Percentiles rank a stretch among this genome's conserved stretches.
Evolutionary conservation across 768 basidiomycete species (phyloP).

Genomic region (Hypholoma fasciculare): DNA sequence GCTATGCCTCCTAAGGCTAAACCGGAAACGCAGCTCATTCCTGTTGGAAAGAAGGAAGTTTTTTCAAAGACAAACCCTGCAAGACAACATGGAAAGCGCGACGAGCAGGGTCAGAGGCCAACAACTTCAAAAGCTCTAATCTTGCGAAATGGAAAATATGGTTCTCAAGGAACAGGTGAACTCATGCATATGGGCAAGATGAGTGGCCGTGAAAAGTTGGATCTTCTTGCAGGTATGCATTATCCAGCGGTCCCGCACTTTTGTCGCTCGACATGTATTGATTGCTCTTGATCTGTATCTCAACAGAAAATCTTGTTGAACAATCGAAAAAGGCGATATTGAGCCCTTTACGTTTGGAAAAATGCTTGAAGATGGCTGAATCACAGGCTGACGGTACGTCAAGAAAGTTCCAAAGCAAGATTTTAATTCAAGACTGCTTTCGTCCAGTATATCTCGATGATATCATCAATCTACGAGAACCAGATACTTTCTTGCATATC

Average conservation of each 20-base stretch:
- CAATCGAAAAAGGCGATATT: slow-evolving; percentile 58
- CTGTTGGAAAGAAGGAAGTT: slow-evolving; percentile 56
- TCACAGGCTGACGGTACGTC: slow-evolving; percentile 69
- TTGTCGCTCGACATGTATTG: too few relatives aligned
- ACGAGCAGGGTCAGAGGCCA: slow-evolving; percentile 32
- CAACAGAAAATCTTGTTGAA: slow-evolving; percentile 65
- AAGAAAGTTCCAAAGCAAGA: neutral
- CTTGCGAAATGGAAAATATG: slow-evolving; percentile 74
- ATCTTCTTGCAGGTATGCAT: slow-evolving; percentile 66
- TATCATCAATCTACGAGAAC: slow-evolving; percentile 66
- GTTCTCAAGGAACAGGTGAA: slow-evolving; percentile 71
- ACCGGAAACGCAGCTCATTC: slow-evolving; percentile 43
- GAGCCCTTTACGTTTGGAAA: slow-evolving; percentile 63
- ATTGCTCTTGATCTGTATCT: too few relatives aligned
- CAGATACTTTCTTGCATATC: slow-evolving; percentile 56
- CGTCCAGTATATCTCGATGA: slow-evolving; percentile 65
- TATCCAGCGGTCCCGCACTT: too few relatives aligned
- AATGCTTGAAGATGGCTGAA: slow-evolving; percentile 67
- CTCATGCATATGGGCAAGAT: slow-evolving; percentile 56
- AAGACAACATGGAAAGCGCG: slow-evolving; percentile 30
- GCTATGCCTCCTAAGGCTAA: slow-evolving; percentile 27
- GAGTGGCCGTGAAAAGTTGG: slow-evolving; percentile 78
- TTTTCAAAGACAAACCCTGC: slow-evolving; percentile 24
- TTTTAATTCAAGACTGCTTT: neutral
- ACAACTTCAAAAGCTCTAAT: slow-evolving; percentile 74